Conservation (phyloP, 2,329 filamentous ascomycete species). For the Penicillium rolfsii region DNA sequence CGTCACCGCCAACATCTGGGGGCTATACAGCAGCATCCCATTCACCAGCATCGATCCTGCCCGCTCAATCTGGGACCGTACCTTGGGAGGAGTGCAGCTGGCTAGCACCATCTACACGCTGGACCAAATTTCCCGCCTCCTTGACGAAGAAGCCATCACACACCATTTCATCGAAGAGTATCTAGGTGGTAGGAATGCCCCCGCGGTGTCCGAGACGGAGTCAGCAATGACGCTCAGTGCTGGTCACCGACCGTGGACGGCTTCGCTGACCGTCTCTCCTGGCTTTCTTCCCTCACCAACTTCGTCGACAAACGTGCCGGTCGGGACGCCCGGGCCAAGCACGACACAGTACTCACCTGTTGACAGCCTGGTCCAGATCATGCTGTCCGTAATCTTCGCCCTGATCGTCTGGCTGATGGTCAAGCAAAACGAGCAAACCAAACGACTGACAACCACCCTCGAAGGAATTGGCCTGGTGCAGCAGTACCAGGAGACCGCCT, state of each 20-base stretch:
- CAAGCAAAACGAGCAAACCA: background rate
- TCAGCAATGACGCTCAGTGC: background rate
- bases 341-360: background rate
- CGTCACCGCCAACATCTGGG: constrained; percentile 26
- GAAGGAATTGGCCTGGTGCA: background rate
- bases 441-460: background rate
- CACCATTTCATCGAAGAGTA: background rate
- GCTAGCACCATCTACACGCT: constrained; percentile 23
- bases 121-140: background rate
- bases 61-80: constrained; percentile 22
- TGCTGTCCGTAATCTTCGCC: constrained; percentile 6
- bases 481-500: background rate
- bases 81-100: constrained; percentile 26
- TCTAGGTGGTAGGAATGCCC: background rate
- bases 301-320: background rate
- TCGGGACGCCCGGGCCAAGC: background rate
- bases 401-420: background rate
- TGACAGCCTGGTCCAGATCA: background rate
- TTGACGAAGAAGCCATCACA: background rate
- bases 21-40: constrained; percentile 26
- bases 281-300: background rate
- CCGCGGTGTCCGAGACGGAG: background rate
- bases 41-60: constrained; percentile 25
- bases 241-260: background rate
- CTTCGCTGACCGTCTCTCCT: background rate